Percentiles rank a stretch among this genome's conserved stretches.
These are phyloP conservation scores for Rhizopogon rudus DNA, from an alignment of 768 basidiomycete species.

Conservation along the genomic window DNA sequence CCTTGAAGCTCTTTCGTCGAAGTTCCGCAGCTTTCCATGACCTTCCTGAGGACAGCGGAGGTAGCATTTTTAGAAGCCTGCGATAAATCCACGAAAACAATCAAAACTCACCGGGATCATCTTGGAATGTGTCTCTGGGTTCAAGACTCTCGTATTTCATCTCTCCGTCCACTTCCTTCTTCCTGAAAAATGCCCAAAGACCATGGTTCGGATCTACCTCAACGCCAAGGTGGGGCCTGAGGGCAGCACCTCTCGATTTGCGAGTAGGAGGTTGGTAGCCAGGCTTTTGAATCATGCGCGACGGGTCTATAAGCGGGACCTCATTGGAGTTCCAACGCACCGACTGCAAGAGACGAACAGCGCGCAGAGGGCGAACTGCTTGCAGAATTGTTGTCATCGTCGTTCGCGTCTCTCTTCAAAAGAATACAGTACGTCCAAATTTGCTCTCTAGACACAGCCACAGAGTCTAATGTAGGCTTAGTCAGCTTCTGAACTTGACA, in stretches of 20 bases:
- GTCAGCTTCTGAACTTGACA: slow-evolving; percentile 4
- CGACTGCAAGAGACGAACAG: slow-evolving; percentile 8
- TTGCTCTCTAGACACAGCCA: slow-evolving; percentile 18
- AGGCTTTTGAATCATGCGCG: not conserved
- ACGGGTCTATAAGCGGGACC: slow-evolving; percentile 3
- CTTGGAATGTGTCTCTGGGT: slow-evolving; percentile 19
- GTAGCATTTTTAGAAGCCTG: slow-evolving; percentile 5
- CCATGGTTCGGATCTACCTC: slow-evolving; percentile 60
- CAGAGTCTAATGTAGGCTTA: not conserved
- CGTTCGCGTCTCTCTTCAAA: not conserved
- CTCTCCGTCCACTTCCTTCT: slow-evolving; percentile 45
- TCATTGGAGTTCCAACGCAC: slow-evolving; percentile 21
- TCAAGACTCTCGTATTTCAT: slow-evolving; percentile 50
- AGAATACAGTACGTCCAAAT: not conserved
- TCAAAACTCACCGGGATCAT: slow-evolving; percentile 31
- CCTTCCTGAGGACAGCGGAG: slow-evolving; percentile 52
- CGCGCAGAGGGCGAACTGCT: slow-evolving; percentile 13
- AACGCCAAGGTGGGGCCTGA: slow-evolving; percentile 40
- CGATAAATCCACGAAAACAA: not conserved
- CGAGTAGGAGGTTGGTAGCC: not conserved
- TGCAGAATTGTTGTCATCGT: slow-evolving; percentile 20
- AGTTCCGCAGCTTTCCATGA: slow-evolving; percentile 86
- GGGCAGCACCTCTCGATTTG: slow-evolving; percentile 19
- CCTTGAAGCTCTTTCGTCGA: slow-evolving; percentile 85
- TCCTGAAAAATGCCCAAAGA: slow-evolving; percentile 72